Conservation (phyloP, 2,329 filamentous ascomycete genomes). For the Phoma sp. region DNA sequence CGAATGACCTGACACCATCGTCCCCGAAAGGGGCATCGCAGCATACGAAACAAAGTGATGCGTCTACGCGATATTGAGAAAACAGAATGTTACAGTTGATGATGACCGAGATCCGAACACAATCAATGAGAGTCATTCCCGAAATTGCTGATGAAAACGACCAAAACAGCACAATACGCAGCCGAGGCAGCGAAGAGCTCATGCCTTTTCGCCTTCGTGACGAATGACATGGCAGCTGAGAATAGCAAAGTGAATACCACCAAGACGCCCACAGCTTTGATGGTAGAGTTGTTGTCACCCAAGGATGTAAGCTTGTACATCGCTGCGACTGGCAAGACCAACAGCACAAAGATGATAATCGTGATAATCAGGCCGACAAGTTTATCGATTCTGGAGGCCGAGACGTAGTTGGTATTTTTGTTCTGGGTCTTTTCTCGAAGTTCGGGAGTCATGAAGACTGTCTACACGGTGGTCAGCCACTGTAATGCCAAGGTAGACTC, state of each 20-base stretch:
- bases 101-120: no score
- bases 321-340: conserved; percentile 44
- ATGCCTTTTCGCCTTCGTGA: conserved; percentile 43
- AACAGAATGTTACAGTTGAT: no score
- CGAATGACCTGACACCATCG: no score
- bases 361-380: conserved; percentile 48
- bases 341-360: conserved; percentile 45
- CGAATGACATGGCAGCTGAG: conserved; percentile 39
- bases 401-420: conserved; percentile 38
- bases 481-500: not conserved
- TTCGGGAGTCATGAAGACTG: conserved; percentile 41
- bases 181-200: conserved; percentile 46
- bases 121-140: not conserved
- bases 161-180: conserved; percentile 46
- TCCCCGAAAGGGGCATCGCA: no score
- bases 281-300: conserved; percentile 34
- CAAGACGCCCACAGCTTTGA: conserved; percentile 48
- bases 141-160: conserved; percentile 49
- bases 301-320: conserved; percentile 45
- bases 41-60: no score
- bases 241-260: conserved; percentile 50
- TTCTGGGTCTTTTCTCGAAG: conserved; percentile 39
- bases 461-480: conserved; percentile 19
- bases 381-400: conserved; percentile 35
- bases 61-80: no score